Evolutionary conservation across 352 stramenopile genomes (phyloP).

Genomic region (Globisporangium paddicum): DNA sequence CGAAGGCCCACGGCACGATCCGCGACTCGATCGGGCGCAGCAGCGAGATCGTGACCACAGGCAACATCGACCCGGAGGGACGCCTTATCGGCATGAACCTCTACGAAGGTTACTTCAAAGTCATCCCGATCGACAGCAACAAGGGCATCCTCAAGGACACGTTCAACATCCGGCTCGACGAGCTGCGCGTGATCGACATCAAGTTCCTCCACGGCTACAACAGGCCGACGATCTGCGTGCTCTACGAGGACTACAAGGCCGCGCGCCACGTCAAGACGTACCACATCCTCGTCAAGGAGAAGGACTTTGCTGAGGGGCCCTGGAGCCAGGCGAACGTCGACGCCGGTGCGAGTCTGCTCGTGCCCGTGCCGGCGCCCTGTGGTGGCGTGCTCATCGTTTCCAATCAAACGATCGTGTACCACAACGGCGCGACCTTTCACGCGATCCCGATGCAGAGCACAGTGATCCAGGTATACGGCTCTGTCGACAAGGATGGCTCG

Average conservation of each 20-base stretch:
- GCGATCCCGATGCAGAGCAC: slow-evolving; percentile 91
- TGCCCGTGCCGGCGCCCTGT: slow-evolving; percentile 79
- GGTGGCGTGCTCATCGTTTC: slow-evolving; percentile 90
- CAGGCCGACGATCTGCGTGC: slow-evolving; percentile 89
- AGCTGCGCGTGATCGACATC: slow-evolving; percentile 92
- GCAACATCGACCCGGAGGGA: slow-evolving; percentile 85
- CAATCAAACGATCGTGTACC: slow-evolving; percentile 90
- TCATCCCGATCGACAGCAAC: slow-evolving; percentile 82
- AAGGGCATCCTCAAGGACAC: slow-evolving; percentile 78
- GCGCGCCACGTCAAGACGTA: slow-evolving; percentile 92
- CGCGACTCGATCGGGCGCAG: slow-evolving; percentile 83
- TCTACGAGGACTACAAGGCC: slow-evolving; percentile 90
- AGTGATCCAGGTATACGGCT: slow-evolving; percentile 86
- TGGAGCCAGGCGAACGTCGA: slow-evolving; percentile 91
- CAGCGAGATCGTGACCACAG: slow-evolving; percentile 86
- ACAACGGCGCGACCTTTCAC: slow-evolving; percentile 86
- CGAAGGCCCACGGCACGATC: slow-evolving; percentile 83
- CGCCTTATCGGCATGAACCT: slow-evolving; percentile 89
- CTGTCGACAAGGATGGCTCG: slow-evolving; percentile 86
- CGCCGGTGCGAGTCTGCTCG: slow-evolving; percentile 79
- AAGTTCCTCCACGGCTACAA: slow-evolving; percentile 89
- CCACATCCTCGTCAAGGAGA: slow-evolving; percentile 86
- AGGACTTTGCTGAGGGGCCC: slow-evolving; percentile 85
- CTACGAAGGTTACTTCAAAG: slow-evolving; percentile 90
- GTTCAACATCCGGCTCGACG: slow-evolving; percentile 92